Evolutionary conservation across 75 land plant genomes (phyloP).

Genomic region (Gnetum montanum): DNA sequence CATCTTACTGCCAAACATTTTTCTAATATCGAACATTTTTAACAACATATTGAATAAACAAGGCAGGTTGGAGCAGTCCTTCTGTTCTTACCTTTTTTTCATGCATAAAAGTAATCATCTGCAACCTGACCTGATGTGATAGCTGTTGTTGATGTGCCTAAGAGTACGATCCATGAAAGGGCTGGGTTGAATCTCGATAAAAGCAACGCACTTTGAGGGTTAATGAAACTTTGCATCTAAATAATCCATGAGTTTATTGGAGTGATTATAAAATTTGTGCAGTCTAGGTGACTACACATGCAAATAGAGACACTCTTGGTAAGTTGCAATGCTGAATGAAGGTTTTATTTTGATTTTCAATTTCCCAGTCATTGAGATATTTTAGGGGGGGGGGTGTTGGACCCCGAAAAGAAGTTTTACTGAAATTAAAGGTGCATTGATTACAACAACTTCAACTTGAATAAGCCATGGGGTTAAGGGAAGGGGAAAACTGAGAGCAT

Average conservation of each 20-base stretch:
- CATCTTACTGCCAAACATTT: not conserved
- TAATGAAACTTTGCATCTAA: not conserved
- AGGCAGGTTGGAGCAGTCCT: conserved; percentile 30
- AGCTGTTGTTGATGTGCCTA: conserved; percentile 24
- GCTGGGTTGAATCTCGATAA: conserved; percentile 47
- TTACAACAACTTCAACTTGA: no score
- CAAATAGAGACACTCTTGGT: conserved; percentile 33
- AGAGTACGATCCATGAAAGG: conserved; percentile 49
- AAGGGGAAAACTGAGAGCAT: no score
- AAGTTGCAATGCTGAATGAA: conserved; percentile 33
- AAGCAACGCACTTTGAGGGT: conserved; percentile 37
- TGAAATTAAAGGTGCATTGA: no score
- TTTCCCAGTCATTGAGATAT: no score
- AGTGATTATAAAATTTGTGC: not conserved
- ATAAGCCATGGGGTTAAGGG: no score
- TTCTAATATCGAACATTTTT: not conserved
- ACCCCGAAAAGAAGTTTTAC: no score
- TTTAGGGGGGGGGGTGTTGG: no score
- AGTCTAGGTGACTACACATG: conserved; percentile 6
- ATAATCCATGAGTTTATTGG: not conserved
- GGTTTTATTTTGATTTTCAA: no score
- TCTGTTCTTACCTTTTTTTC: conserved; percentile 34
- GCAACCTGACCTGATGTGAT: conserved; percentile 36
- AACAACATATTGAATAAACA: conserved; percentile 23
- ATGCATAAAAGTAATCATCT: conserved; percentile 33